Evolutionary conservation across 2,329 filamentous ascomycete genomes (phyloP), one percentile per base, ranked within the genome.

Genomic region (Berkeleyomyces rouxiae): DNA sequence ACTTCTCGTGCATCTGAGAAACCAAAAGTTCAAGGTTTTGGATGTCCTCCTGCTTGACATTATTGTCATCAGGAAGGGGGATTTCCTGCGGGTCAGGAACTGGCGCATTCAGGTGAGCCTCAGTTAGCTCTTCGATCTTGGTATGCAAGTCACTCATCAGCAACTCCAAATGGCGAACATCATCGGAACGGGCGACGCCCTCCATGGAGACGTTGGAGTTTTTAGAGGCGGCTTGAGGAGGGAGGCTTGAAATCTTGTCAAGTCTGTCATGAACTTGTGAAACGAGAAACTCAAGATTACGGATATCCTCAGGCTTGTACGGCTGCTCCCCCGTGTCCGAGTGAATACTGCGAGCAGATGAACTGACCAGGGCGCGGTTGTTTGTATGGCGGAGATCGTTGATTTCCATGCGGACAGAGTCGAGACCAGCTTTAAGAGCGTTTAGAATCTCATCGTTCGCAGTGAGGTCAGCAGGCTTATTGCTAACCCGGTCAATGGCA

Each of bases 361-460:
- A 72, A 1, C 74, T 73, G 1, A 79, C 75, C 23, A 86, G 74
- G 2, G 83, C 80, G 39, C 73, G 74, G 55, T 77, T 76, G 49
- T 70, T 74, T 49, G 73, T 74, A 33, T 86, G 82, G n/a, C 87
- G 87, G 46, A 96, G 78, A 23, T 79, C 79, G 63, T 90, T 87
- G 66, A 96, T 88, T 58, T 96, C 91, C 1, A 82, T 79, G 61
- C 85, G 84, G 13, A 97, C 79, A 46, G 80, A 81, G 51, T 87
- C 84, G 7, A 97, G 77, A 0, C 90, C 91, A n/a, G 84, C 80
- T 71, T 87, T 95, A 63, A 97, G 79, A 0, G 88, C 89, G 65
- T 96, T 88, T 0, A 96, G 78, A 61, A 96, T 91, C 72, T 96
- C 90, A 67, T 95, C 88, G 65, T 88, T 92, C 63, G 89, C 85